Conservation (phyloP, 371 early-diverging fungal genomes). For the Actinomucor elegans region DNA sequence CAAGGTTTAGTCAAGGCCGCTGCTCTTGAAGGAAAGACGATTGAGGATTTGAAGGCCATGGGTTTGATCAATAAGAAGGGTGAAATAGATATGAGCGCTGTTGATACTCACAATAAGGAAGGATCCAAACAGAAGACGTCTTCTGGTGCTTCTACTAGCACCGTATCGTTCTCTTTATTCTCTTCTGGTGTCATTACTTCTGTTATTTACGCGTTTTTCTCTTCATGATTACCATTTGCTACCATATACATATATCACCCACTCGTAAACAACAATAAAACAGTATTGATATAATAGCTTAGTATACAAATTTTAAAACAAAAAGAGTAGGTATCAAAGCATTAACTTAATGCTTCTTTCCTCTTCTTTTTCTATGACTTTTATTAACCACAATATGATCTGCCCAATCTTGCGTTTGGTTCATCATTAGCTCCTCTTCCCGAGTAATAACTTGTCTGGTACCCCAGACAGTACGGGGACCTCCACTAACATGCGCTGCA, state of each 20-base stretch:
- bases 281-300: neutral
- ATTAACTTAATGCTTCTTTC: constrained; percentile 17
- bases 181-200: neutral
- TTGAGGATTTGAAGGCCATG: constrained; percentile 9
- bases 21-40: constrained; percentile 22
- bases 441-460: constrained; percentile 42
- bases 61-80: neutral
- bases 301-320: neutral
- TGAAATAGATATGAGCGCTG: neutral
- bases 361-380: constrained; percentile 30
- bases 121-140: neutral
- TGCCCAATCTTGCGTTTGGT: constrained; percentile 30
- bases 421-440: constrained; percentile 17
- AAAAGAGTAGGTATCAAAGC: neutral
- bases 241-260: neutral
- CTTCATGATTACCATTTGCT: neutral
- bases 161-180: neutral
- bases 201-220: neutral
- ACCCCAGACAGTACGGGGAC: constrained; percentile 58
- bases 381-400: constrained; percentile 42
- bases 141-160: neutral
- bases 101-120: neutral
- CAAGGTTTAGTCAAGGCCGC: constrained; percentile 33
- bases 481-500: neutral
- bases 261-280: too few relatives aligned